Conservation (phyloP, 2,329 filamentous ascomycete species). For the Xylaria sp. region DNA sequence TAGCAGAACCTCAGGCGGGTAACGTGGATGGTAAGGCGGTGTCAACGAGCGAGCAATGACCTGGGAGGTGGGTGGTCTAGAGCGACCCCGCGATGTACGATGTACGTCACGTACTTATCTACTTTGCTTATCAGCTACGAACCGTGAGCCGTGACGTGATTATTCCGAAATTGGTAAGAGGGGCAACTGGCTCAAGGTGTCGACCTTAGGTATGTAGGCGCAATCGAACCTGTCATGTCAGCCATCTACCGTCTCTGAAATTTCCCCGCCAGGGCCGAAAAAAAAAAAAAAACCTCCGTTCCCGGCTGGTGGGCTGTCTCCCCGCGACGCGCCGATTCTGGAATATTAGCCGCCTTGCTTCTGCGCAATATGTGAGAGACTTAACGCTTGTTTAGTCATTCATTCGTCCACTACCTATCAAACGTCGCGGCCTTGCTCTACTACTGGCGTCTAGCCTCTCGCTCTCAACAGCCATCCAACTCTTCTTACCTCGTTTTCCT, state of each 20-base stretch:
- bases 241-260: slow-evolving; percentile 6
- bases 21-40: too few species aligned
- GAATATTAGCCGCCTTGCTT: slow-evolving; percentile 15
- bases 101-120: slow-evolving; percentile 14
- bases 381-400: slow-evolving; percentile 28
- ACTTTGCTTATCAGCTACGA: slow-evolving; percentile 10
- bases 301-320: background rate
- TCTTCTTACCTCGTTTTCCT: too few species aligned
- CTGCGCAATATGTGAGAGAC: slow-evolving; percentile 26
- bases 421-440: slow-evolving; percentile 19
- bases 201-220: too few species aligned
- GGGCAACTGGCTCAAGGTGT: slow-evolving; percentile 21
- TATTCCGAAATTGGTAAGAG: slow-evolving; percentile 23
- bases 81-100: too few species aligned
- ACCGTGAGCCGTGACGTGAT: slow-evolving; percentile 16
- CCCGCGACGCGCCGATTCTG: slow-evolving; percentile 18
- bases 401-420: slow-evolving; percentile 28
- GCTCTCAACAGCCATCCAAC: background rate
- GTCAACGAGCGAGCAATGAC: too few species aligned
- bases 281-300: slow-evolving; percentile 1
- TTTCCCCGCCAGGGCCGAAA: slow-evolving; percentile 9
- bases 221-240: too few species aligned
- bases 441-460: slow-evolving; percentile 1
- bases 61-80: too few species aligned
- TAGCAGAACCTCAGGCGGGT: too few species aligned